Conservation (phyloP, 2,329 filamentous ascomycete genomes). For the Emericellopsis cladophorae region DNA sequence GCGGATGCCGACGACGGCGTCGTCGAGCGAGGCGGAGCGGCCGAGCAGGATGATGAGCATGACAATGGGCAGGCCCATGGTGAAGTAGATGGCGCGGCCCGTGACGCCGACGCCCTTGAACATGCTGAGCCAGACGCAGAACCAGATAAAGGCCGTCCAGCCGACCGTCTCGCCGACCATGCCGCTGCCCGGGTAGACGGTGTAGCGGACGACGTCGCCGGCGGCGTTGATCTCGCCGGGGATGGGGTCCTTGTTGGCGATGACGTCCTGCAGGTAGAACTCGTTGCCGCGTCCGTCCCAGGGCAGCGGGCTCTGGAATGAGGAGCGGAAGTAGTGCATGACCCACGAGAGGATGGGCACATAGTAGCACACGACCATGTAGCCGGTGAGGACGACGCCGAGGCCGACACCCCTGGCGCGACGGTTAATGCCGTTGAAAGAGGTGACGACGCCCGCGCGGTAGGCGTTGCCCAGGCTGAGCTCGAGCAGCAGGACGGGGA, state of each 20-base stretch:
- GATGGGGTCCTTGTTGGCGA: not conserved
- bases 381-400: slow-evolving; percentile 33
- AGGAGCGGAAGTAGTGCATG: slow-evolving; percentile 41
- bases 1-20: slow-evolving; percentile 33
- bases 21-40: slow-evolving; percentile 33
- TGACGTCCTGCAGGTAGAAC: slow-evolving; percentile 1
- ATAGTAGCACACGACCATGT: slow-evolving; percentile 39
- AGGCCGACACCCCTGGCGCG: slow-evolving; percentile 37
- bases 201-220: not conserved
- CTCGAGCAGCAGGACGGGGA: slow-evolving; percentile 38
- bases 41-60: slow-evolving; percentile 39
- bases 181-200: slow-evolving; percentile 23
- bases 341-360: slow-evolving; percentile 41
- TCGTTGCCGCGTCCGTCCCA: slow-evolving; percentile 21
- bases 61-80: slow-evolving; percentile 41
- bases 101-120: slow-evolving; percentile 42
- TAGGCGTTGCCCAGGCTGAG: slow-evolving; percentile 55
- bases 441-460: slow-evolving; percentile 35
- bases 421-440: slow-evolving; percentile 33
- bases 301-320: slow-evolving; percentile 36
- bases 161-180: slow-evolving; percentile 39
- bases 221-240: not conserved
- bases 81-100: slow-evolving; percentile 41
- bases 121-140: slow-evolving; percentile 42
- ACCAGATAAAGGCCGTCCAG: slow-evolving; percentile 42